Evolutionary conservation across 208 protist genomes (phyloP), one percentile per base, ranked within the genome.

Genomic region (Histomonas meleagridis): DNA sequence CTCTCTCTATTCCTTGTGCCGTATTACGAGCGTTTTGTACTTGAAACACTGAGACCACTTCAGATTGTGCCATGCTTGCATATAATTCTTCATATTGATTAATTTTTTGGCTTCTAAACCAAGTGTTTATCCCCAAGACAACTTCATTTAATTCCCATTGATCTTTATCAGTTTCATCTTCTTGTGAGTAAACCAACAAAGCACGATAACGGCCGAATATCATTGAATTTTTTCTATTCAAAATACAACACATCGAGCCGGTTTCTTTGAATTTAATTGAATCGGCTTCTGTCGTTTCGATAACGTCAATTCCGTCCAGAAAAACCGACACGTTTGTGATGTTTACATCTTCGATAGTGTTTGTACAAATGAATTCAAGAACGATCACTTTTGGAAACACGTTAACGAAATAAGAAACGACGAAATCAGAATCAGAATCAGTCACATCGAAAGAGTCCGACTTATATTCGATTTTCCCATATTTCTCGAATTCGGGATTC

Each of bases 321-420:
- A 21, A 46, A 4, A 76, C 65, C 12, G 65, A 46, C 12, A 76
- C 28, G 21, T 76, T 76, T 38, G 38, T 23, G 26, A 48, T 10
- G 26, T 46, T 10, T 7, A 38, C 18, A 7, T 23, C 65, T 46
- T 76, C 65, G 26, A 76, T 35, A 46, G 65, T 76, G 32, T 76
- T 76, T 48, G 65, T 76, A 16, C 38, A 9, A 46, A 76, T 4
- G 21, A 76, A 76, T 21, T 76, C 65, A 21, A 76, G 5, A 46
- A 76, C 65, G 46, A 76, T 38, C 38, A 46, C 32, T 21, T 38
- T 21, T 46, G 38, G 9, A 21, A n/a, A 76, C 38, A 76, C 65
- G 46, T 76, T 76, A 21, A 76, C 65, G 26, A 76, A 76, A 76
- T 76, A 76, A 46, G 65, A 76, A 76, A 76, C 65, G 46, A 76